Evolutionary conservation across 129 eudicot species (phyloP).

Genomic region (Arctium minus): DNA sequence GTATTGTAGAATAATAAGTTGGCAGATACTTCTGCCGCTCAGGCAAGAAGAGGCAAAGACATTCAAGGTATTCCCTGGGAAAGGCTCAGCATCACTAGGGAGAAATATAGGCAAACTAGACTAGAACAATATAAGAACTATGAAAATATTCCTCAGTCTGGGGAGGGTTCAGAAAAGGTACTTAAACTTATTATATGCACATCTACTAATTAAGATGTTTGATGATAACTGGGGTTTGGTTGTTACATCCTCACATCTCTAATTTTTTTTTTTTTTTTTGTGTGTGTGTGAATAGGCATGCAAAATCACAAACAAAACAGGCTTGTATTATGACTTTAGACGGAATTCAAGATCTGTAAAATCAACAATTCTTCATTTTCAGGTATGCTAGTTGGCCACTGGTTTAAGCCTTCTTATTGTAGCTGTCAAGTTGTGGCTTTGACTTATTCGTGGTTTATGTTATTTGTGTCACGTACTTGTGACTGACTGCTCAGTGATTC

Average conservation of each 20-base stretch:
- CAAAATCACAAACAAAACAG: conserved; percentile 56
- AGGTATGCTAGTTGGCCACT: conserved; percentile 37
- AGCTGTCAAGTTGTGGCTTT: neutral
- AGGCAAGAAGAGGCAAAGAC: conserved; percentile 77
- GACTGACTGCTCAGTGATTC: neutral
- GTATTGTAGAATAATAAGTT: conserved; percentile 39
- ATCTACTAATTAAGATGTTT: too few relatives aligned
- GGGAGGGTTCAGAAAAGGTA: conserved; percentile 69
- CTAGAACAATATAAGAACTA: conserved; percentile 80
- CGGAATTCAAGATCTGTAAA: conserved; percentile 76
- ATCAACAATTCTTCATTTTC: conserved; percentile 83
- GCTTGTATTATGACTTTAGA: conserved; percentile 59
- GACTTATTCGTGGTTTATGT: neutral
- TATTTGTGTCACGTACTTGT: neutral
- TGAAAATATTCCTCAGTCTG: conserved; percentile 77
- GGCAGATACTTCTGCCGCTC: conserved; percentile 78
- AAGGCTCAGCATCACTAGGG: conserved; percentile 69
- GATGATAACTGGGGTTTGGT: neutral
- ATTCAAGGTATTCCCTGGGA: conserved; percentile 97
- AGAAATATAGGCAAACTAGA: conserved; percentile 77
- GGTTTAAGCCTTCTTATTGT: neutral
- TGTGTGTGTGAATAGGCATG: conserved; percentile 48
- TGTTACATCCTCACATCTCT: neutral
- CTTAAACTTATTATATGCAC: too few relatives aligned
- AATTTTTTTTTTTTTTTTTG: neutral